Percentiles rank a stretch among this genome's conserved stretches.
Conservation (phyloP, 2,329 filamentous ascomycete genomes). For the Curvularia spicifera region DNA sequence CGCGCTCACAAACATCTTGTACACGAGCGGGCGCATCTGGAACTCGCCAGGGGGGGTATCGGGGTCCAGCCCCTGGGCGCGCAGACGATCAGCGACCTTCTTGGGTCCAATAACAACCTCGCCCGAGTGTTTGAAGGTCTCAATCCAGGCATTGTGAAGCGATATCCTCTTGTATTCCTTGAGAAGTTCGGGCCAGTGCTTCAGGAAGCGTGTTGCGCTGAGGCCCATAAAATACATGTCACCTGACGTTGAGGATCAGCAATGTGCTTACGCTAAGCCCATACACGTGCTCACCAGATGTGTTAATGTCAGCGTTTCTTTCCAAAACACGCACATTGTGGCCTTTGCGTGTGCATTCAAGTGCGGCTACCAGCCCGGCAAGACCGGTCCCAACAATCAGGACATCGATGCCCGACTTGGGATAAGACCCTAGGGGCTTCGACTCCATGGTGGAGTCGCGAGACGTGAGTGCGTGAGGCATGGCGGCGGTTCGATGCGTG, state of each 20-base stretch:
- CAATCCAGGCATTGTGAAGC: conserved; percentile 62
- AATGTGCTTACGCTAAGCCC: neutral
- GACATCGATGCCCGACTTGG: conserved; percentile 50
- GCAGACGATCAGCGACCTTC: conserved; percentile 59
- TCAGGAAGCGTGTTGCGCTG: conserved; percentile 62
- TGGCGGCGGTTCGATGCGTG: conserved; percentile 21
- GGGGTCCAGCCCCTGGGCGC: conserved; percentile 53
- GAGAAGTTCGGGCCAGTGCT: conserved; percentile 62
- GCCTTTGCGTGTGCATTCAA: conserved; percentile 51
- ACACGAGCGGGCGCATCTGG: conserved; percentile 63
- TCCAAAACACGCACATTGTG: conserved; percentile 51
- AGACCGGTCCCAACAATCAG: conserved; percentile 50
- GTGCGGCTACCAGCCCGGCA: conserved; percentile 47
- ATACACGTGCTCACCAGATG: conserved; percentile 52
- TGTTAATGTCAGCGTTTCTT: conserved; percentile 59
- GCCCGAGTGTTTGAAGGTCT: conserved; percentile 62
- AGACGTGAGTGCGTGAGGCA: conserved; percentile 53
- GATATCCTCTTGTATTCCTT: conserved; percentile 60
- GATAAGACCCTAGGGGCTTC: conserved; percentile 61
- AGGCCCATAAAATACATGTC: conserved; percentile 68
- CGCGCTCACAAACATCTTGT: conserved; percentile 61
- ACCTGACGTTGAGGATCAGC: conserved; percentile 46
- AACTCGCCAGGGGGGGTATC: conserved; percentile 61
- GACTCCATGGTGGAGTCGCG: conserved; percentile 56
- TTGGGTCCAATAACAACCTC: conserved; percentile 57